phyloP scores from a whole-genome alignment of 1,139 yeast genomes.

The Suhomyces terraborum region DNA sequence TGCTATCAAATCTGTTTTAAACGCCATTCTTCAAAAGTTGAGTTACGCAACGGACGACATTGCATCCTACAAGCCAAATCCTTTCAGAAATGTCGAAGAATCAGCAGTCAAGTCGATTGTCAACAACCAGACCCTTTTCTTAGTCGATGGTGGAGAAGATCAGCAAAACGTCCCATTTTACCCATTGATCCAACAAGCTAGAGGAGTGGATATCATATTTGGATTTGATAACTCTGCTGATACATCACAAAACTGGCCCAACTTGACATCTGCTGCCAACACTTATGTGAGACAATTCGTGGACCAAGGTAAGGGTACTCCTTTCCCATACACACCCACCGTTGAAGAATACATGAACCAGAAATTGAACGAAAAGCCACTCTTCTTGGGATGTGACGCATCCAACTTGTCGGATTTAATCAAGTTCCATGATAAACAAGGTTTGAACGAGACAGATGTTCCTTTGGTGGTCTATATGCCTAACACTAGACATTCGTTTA shows the following conservation, averaged over 20 bases:
- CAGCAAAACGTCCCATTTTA: constrained; percentile 73
- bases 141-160: constrained; percentile 94
- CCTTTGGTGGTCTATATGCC: constrained; percentile 45
- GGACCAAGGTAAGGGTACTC: constrained; percentile 41
- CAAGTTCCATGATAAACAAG: constrained; percentile 29
- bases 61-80: constrained; percentile 46
- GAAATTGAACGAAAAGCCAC: constrained; percentile 35
- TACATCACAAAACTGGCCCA: constrained; percentile 68
- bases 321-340: constrained; percentile 46
- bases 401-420: constrained; percentile 32
- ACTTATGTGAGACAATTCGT: constrained; percentile 55
- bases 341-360: constrained; percentile 30
- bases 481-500: constrained; percentile 34
- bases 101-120: constrained; percentile 26
- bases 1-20: constrained; percentile 30
- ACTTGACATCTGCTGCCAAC: constrained; percentile 67
- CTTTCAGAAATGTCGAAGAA: constrained; percentile 29
- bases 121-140: constrained; percentile 47
- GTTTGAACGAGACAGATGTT: constrained; percentile 35
- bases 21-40: constrained; percentile 28
- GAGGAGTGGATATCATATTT: constrained; percentile 76
- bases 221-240: constrained; percentile 90
- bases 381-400: constrained; percentile 46
- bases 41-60: constrained; percentile 37
- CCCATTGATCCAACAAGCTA: constrained; percentile 70